Evolutionary conservation across 2,329 filamentous ascomycete species (phyloP).

Genomic region (Pseudopithomyces maydicus): DNA sequence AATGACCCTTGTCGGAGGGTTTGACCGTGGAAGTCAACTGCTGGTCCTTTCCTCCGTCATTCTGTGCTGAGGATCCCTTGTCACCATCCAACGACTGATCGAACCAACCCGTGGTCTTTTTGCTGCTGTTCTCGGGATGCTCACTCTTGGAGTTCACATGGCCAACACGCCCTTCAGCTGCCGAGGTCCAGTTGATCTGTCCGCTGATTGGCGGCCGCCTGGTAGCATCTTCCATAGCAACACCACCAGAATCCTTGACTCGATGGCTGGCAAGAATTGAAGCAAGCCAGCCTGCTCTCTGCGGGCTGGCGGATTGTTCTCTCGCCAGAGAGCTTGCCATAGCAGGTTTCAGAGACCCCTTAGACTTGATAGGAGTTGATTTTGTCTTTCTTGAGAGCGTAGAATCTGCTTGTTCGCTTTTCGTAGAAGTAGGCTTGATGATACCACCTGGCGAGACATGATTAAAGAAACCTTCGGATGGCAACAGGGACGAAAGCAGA

Average conservation of each 20-base stretch:
- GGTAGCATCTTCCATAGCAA: constrained; percentile 52
- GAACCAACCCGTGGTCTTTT: constrained; percentile 32
- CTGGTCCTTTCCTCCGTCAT: constrained; percentile 21
- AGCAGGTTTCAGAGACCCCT: constrained; percentile 27
- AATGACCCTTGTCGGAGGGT: constrained; percentile 24
- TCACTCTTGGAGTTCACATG: constrained; percentile 60
- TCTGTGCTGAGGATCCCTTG: constrained; percentile 21
- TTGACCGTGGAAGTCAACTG: constrained; percentile 23
- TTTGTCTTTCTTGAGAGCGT: constrained; percentile 25
- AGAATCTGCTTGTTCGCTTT: constrained; percentile 26
- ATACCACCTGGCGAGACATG: constrained; percentile 65
- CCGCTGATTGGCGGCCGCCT: constrained; percentile 74
- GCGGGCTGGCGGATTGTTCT: constrained; percentile 16
- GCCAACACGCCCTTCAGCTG: constrained; percentile 62
- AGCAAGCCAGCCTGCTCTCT: constrained; percentile 52
- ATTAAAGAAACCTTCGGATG: constrained; percentile 66
- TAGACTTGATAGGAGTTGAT: constrained; percentile 22
- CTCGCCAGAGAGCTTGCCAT: neutral
- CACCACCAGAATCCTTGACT: constrained; percentile 29
- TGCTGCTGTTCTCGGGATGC: constrained; percentile 53
- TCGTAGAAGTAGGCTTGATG: constrained; percentile 17
- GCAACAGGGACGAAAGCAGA: constrained; percentile 84
- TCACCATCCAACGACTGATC: constrained; percentile 28
- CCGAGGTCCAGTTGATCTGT: constrained; percentile 73
- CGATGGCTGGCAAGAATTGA: constrained; percentile 53